Evolutionary conservation across 352 stramenopile species (phyloP), one percentile per base, ranked within the genome.

Genomic region (Globisporangium mamillatum): DNA sequence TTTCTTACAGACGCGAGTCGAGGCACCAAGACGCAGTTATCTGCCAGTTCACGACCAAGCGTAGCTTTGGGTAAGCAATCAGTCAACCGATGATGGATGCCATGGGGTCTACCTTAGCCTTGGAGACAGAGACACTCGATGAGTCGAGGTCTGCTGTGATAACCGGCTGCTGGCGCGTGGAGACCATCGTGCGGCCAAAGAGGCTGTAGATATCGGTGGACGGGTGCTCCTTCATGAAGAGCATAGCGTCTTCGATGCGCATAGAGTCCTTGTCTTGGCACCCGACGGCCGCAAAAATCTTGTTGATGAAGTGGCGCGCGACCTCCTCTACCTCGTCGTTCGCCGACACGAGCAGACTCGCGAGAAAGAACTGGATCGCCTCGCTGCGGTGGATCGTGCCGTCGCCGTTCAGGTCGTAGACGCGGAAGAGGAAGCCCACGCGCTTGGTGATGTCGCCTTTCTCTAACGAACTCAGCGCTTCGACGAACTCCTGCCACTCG

Each of bases 401-500:
- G 64, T 89, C 82, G 22, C 79, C 79, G 36, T 91, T 89, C 18
- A 91, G 58, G 57, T 93, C 85, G 68, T 93, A 93, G 3, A 87
- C 82, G n/a, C 81, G 77, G 68, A 93, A 93, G 20, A 93, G 75
- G 55, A 93, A 89, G 7, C 68, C 69, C 2, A 91, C 75, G 24
- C 85, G 77, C 25, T 83, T 77, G 14, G 72, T 59, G 12, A 78
- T 54, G 48, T 83, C 82, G 18, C 83, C 83, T 34, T 90, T 90
- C 46, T 93, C 85, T 0, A 92, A 69, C 24, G 83, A 77, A 36
- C 79, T 84, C 32, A 93, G 77, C 32, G 85, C 85, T 6, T 82
- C 79, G 53, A 93, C 76, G 50, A 93, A 93, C 68, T 93, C 82
- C 0, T 80, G 68, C 85, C 85, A 93, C 41, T 93, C 82, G 22